These are phyloP conservation scores for Talaromyces liani DNA, from an alignment of 495 filamentous ascomycete genomes.

Conservation along the genomic window DNA sequence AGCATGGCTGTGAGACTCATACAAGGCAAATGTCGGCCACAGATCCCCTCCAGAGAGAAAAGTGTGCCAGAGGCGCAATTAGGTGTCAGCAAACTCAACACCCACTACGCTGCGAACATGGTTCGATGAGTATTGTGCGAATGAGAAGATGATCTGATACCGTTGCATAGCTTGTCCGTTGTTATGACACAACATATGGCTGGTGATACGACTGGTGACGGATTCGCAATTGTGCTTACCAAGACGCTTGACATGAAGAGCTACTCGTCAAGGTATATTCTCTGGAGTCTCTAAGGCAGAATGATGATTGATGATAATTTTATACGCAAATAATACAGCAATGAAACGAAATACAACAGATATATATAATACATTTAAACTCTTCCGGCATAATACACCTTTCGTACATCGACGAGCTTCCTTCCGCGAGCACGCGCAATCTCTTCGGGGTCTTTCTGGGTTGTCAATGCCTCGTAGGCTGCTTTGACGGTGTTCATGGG, in stretches of 20 bases:
- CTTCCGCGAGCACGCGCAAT: constrained; percentile 78
- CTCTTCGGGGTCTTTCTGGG: constrained; percentile 78
- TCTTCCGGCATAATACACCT: constrained; percentile 91
- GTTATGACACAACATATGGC: background rate
- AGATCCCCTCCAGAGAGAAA: background rate
- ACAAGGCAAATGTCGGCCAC: background rate
- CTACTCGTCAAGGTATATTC: background rate
- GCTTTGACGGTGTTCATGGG: constrained; percentile 97
- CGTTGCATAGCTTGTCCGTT: background rate
- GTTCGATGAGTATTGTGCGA: background rate
- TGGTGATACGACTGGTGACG: background rate
- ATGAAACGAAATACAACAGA: background rate
- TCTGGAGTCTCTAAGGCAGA: background rate
- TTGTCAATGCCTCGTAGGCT: constrained; percentile 69
- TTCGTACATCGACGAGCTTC: constrained; percentile 92
- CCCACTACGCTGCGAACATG: background rate
- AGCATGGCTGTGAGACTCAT: no score
- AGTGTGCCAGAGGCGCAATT: background rate
- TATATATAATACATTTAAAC: constrained; percentile 25
- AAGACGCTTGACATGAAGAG: background rate
- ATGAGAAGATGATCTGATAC: background rate
- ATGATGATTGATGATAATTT: constrained; percentile 1
- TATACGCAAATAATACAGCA: constrained; percentile 3
- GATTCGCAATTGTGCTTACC: background rate
- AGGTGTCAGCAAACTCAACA: background rate